Conservation (phyloP, 2,329 filamentous ascomycete species). For the Colletotrichum karsti region DNA sequence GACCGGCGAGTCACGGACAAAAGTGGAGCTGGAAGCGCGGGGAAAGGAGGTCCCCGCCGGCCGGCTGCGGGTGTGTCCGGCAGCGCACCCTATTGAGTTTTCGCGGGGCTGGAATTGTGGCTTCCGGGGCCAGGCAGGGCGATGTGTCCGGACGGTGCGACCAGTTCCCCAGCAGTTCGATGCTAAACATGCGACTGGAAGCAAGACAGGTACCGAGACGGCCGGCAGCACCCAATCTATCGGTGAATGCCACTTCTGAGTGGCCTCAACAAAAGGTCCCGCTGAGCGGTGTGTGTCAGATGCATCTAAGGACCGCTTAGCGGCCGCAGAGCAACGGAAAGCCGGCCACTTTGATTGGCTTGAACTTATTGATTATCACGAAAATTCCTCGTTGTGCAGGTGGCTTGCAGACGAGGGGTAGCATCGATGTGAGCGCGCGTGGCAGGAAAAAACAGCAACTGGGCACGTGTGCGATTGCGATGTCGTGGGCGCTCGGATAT, state of each 20-base stretch:
- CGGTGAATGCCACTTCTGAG: not conserved
- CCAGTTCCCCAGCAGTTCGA: not conserved
- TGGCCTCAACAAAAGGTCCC: constrained; percentile 26
- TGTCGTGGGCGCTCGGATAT: not conserved
- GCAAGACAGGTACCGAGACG: not conserved
- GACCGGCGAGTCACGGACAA: constrained; percentile 3
- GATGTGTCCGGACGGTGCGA: not conserved
- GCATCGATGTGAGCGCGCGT: constrained; percentile 14
- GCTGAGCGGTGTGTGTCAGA: constrained; percentile 30
- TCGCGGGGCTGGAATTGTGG: not conserved
- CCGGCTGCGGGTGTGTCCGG: constrained; percentile 12
- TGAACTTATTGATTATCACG: constrained; percentile 6
- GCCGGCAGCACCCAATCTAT: not conserved
- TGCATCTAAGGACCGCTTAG: constrained; percentile 24
- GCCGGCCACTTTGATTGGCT: not conserved
- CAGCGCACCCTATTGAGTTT: not conserved
- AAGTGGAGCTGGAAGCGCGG: constrained; percentile 15
- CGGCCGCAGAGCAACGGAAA: constrained; percentile 11
- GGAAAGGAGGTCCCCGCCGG: not conserved
- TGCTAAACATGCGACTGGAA: not conserved
- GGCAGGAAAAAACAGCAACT: constrained; percentile 13
- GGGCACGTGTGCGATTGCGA: constrained; percentile 17
- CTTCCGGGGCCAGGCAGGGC: not conserved
- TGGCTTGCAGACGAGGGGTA: constrained; percentile 28
- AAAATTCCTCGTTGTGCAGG: constrained; percentile 20